A percentile compares a stretch with the other conserved stretches of the same genome.
Conservation (phyloP, 139 green algal genomes). For the Choricystis sp. region DNA sequence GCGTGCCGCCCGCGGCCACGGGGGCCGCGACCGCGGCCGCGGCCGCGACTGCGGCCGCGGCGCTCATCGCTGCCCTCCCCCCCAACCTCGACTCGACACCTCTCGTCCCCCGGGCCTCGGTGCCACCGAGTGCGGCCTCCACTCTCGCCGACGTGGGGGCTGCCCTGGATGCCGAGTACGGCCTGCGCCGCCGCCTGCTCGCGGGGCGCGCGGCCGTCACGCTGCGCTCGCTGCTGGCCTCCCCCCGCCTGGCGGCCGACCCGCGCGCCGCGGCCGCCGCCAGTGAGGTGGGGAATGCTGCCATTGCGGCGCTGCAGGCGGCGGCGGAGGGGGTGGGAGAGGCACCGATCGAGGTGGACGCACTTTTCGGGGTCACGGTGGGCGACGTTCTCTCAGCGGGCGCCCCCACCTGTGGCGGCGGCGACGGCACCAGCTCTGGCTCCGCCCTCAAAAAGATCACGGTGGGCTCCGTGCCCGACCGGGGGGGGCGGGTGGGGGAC, state of each 20-base stretch:
- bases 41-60: too few species aligned
- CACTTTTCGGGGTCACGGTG: not conserved
- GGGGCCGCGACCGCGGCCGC: too few species aligned
- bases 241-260: not conserved
- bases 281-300: not conserved
- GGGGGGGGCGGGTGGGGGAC: not conserved
- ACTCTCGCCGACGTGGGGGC: not conserved
- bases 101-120: not conserved
- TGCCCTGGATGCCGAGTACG: not conserved
- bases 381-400: not conserved
- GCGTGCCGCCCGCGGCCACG: not conserved
- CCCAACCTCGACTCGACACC: not conserved
- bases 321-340: too few species aligned
- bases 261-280: too few species aligned
- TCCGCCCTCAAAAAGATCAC: not conserved
- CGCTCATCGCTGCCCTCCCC: not conserved
- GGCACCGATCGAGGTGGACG: not conserved
- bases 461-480: not conserved
- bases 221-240: not conserved
- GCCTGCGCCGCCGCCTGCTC: not conserved
- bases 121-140: not conserved
- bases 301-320: not conserved
- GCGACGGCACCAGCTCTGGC: not conserved
- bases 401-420: not conserved
- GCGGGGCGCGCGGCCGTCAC: not conserved